phyloP scores from a whole-genome alignment of 164 flowering plant species.

The Chimonanthus salicifolius region DNA sequence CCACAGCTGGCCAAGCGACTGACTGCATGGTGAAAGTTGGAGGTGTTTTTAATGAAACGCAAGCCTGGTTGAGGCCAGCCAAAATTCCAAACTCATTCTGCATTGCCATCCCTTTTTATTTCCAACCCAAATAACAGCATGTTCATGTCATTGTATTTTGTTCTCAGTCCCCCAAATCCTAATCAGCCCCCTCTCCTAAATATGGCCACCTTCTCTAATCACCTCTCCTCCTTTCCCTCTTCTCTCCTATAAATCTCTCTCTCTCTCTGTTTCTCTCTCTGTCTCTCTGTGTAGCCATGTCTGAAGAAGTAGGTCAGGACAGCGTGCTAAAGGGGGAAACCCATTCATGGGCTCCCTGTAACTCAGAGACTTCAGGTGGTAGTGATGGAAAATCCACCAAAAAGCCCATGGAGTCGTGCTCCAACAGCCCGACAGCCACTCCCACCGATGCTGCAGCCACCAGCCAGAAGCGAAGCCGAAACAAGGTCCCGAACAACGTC shows the following conservation, averaged over 20 bases:
- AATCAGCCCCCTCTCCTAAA: slow-evolving; percentile 12
- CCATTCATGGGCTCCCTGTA: slow-evolving; percentile 31
- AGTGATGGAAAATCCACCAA: slow-evolving; percentile 10
- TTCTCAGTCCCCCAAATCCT: slow-evolving; percentile 25
- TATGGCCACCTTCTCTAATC: slow-evolving; percentile 29
- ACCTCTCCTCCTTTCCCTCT: slow-evolving; percentile 9
- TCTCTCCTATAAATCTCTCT: neutral
- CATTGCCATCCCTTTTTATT: slow-evolving; percentile 37
- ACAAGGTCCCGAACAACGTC: slow-evolving; percentile 6
- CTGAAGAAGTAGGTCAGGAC: slow-evolving; percentile 19
- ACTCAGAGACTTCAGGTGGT: slow-evolving; percentile 36
- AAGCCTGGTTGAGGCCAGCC: too few relatives aligned
- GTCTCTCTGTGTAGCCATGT: slow-evolving; percentile 13
- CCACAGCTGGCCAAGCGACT: too few relatives aligned
- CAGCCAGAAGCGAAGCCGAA: neutral
- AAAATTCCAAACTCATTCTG: too few relatives aligned
- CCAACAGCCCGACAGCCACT: slow-evolving; percentile 14
- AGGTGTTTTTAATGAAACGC: too few relatives aligned
- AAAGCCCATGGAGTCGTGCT: slow-evolving; percentile 11
- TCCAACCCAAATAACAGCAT: slow-evolving; percentile 54
- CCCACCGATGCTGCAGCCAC: neutral
- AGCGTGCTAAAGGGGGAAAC: slow-evolving; percentile 26
- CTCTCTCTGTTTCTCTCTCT: neutral
- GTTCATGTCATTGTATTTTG: slow-evolving; percentile 68
- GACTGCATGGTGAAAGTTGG: too few relatives aligned